Evolutionary conservation across 495 filamentous ascomycete genomes (phyloP).

Genomic region (Penicillium ucsense): DNA sequence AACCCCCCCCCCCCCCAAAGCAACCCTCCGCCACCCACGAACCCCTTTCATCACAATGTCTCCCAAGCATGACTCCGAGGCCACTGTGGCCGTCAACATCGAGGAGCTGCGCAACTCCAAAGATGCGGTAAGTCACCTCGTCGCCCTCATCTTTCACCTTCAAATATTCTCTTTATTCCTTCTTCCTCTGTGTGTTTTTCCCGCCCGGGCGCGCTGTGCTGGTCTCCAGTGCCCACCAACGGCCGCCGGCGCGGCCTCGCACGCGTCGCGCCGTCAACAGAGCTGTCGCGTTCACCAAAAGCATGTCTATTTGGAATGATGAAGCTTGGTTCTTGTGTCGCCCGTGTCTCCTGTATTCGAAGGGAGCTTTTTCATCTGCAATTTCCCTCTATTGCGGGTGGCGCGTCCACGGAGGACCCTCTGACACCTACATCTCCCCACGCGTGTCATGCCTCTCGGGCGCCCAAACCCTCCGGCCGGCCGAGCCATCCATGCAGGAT

Average conservation of each 20-base stretch:
- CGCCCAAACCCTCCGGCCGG: background rate
- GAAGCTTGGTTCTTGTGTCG: background rate
- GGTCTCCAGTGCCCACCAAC: background rate
- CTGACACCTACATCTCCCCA: background rate
- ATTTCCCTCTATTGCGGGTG: background rate
- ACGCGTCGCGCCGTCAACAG: conserved; percentile 15
- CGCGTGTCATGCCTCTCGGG: background rate
- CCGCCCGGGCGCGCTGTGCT: background rate
- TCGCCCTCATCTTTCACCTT: background rate
- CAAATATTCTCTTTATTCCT: background rate
- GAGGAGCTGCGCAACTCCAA: conserved; percentile 54
- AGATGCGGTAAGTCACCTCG: conserved; percentile 46
- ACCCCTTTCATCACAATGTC: conserved; percentile 17
- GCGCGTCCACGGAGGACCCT: background rate
- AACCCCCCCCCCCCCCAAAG: conserved; percentile 1
- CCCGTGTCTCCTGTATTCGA: background rate
- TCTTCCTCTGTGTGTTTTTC: conserved; percentile 1
- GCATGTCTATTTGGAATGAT: background rate
- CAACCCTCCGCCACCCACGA: background rate
- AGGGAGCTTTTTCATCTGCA: background rate
- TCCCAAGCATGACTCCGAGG: conserved; percentile 21
- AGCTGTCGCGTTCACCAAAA: conserved; percentile 1
- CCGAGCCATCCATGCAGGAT: background rate
- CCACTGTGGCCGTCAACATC: conserved; percentile 40
- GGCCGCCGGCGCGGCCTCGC: conserved; percentile 7